Conservation (phyloP, 805 yeast species). For the Schwanniomyces pseudopolymorphus region DNA sequence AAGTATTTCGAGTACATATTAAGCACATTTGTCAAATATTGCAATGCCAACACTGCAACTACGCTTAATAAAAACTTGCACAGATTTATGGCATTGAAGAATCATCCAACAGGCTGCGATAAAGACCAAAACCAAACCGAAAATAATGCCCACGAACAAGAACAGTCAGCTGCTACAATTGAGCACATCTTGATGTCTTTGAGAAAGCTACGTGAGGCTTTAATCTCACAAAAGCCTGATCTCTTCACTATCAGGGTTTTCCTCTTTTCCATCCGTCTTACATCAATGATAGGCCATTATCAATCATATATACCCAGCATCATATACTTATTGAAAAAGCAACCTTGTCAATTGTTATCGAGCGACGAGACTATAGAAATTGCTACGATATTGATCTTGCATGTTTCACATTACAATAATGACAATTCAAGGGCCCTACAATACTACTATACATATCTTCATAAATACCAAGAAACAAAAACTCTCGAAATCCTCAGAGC, state of each 20-base stretch:
- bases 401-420: slow-evolving; percentile 41
- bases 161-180: slow-evolving; percentile 10
- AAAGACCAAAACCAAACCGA: background rate
- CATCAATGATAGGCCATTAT: slow-evolving; percentile 47
- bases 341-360: slow-evolving; percentile 18
- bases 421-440: slow-evolving; percentile 31
- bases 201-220: slow-evolving; percentile 57
- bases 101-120: slow-evolving; percentile 2
- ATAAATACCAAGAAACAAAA: slow-evolving; percentile 9
- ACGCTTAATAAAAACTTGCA: slow-evolving; percentile 10
- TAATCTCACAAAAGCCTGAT: slow-evolving; percentile 37
- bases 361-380: slow-evolving; percentile 38
- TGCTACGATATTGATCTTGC: slow-evolving; percentile 43
- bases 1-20: slow-evolving; percentile 40
- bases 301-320: slow-evolving; percentile 57
- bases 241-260: slow-evolving; percentile 46
- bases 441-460: slow-evolving; percentile 26
- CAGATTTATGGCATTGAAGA: slow-evolving; percentile 8
- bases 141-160: background rate
- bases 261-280: slow-evolving; percentile 46
- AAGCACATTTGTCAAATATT: slow-evolving; percentile 24
- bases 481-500: slow-evolving; percentile 17
- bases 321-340: slow-evolving; percentile 35
- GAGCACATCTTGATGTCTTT: slow-evolving; percentile 29
- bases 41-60: slow-evolving; percentile 21